Evolutionary conservation across 2,329 filamentous ascomycete genomes (phyloP).

Genomic region (Penicillium capsulatum): DNA sequence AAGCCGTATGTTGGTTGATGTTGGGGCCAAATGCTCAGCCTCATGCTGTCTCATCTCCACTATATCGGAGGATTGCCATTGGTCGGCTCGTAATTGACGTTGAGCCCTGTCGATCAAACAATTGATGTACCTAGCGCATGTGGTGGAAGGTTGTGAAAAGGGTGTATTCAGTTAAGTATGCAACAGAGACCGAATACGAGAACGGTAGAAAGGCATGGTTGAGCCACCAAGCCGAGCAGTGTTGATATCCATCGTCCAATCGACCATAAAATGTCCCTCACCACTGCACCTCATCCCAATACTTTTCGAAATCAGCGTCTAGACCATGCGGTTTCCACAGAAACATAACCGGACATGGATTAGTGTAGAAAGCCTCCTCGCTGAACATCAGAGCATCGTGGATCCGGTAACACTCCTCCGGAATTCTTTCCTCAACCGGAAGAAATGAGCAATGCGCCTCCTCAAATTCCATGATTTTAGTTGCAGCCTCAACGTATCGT

Average conservation of each 20-base stretch:
- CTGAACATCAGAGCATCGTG: neutral
- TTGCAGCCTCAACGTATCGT: conserved; percentile 4
- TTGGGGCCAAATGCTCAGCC: too few relatives aligned
- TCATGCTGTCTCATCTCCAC: too few relatives aligned
- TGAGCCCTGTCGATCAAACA: too few relatives aligned
- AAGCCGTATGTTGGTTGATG: too few relatives aligned
- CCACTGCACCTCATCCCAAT: conserved; percentile 5
- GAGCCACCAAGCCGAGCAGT: too few relatives aligned
- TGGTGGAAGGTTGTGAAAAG: too few relatives aligned
- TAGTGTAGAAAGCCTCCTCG: neutral
- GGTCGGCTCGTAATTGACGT: too few relatives aligned
- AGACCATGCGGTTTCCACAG: neutral
- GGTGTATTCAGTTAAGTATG: too few relatives aligned
- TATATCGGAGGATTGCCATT: too few relatives aligned
- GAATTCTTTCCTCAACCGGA: conserved; percentile 11
- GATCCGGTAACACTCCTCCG: conserved; percentile 1
- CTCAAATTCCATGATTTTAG: conserved; percentile 15
- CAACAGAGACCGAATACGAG: too few relatives aligned
- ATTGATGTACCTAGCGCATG: too few relatives aligned
- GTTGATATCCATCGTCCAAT: neutral
- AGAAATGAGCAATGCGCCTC: conserved; percentile 9
- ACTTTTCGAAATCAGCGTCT: neutral
- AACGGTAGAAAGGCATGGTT: too few relatives aligned
- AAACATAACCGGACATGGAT: neutral
- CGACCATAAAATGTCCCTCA: neutral